Percentiles rank a stretch among this genome's conserved stretches.
These are phyloP conservation scores for Bertia moriformis DNA, from an alignment of 2,329 filamentous ascomycete species.

Conservation along the genomic window DNA sequence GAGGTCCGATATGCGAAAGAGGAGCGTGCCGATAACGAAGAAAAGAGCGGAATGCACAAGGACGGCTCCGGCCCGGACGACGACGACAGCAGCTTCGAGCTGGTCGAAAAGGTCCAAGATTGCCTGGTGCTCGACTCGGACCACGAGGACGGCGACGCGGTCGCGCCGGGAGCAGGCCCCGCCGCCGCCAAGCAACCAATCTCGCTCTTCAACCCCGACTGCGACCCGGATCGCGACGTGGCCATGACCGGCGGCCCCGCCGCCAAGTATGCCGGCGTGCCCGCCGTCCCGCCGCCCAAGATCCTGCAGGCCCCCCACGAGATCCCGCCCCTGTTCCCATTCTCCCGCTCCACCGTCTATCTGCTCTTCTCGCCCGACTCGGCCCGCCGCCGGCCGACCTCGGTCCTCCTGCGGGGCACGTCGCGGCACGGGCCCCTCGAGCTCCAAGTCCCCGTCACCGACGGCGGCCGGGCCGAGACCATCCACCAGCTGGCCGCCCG, in stretches of 20 bases:
- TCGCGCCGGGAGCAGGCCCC: neutral
- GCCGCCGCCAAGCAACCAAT: conserved; percentile 26
- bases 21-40: conserved; percentile 5
- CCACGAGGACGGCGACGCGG: neutral
- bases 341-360: conserved; percentile 51
- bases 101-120: conserved; percentile 42
- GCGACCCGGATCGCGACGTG: conserved; percentile 26
- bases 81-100: conserved; percentile 39
- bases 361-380: conserved; percentile 41
- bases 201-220: conserved; percentile 39
- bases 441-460: conserved; percentile 47
- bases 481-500: conserved; percentile 60
- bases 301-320: conserved; percentile 48
- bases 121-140: conserved; percentile 22
- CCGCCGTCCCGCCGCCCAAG: conserved; percentile 33
- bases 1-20: conserved; percentile 39
- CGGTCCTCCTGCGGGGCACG: conserved; percentile 41
- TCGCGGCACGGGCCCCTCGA: conserved; percentile 42
- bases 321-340: conserved; percentile 53
- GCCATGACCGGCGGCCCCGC: conserved; percentile 11
- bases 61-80: conserved; percentile 11
- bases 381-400: conserved; percentile 27
- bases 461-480: conserved; percentile 30
- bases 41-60: too few relatives aligned
- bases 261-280: too few relatives aligned